These are phyloP conservation scores for Diospyros lotus DNA, from an alignment of 148 eudicot genomes.

Conservation along the genomic window DNA sequence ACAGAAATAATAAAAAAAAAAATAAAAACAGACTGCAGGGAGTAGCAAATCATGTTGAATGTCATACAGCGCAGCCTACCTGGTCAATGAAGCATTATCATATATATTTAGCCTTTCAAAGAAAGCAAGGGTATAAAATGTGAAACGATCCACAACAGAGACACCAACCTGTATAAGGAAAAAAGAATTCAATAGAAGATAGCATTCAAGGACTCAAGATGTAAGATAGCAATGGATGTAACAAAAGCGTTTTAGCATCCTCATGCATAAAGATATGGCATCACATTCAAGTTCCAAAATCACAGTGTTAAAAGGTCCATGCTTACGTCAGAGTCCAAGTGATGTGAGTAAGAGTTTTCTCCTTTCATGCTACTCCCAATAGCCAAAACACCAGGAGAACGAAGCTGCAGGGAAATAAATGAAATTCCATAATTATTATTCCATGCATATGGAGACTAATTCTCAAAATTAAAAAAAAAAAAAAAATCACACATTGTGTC, in stretches of 20 bases:
- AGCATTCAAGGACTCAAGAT: not conserved
- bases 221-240: not conserved
- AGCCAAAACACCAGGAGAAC: constrained; percentile 95
- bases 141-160: constrained; percentile 97
- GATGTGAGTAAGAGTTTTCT: constrained; percentile 97
- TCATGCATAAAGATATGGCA: not conserved
- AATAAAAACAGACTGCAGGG: not conserved
- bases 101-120: constrained; percentile 92
- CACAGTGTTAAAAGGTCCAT: constrained; percentile 4
- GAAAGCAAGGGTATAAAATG: constrained; percentile 93
- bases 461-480: not conserved
- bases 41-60: constrained; percentile 1
- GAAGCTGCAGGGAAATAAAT: constrained; percentile 55
- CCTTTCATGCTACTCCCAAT: constrained; percentile 99
- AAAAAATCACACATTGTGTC: not conserved
- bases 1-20: not conserved
- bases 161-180: constrained; percentile 79
- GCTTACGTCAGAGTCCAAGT: constrained; percentile 97
- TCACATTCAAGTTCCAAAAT: constrained; percentile 5
- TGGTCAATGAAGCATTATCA: constrained; percentile 87
- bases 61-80: constrained; percentile 36
- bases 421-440: not conserved
- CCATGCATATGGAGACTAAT: constrained; percentile 3
- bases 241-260: constrained; percentile 6
- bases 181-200: constrained; percentile 5